Conservation (phyloP, 129 eudicot genomes). For the sunflower (Helianthus annuus) region HanXRQr2.0-SUNRISE NC_035439.2:142334661-142335160, state of each 20-base stretch:
- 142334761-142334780: too few species aligned
- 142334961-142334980: not conserved
- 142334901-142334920: constrained; percentile 32
- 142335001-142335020: not conserved
- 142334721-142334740: too few species aligned
- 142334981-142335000: constrained; percentile 6
- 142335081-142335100: not conserved
- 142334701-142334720: too few species aligned
- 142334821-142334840: not conserved
- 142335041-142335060: not conserved
- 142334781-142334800: not conserved
- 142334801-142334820: not conserved
- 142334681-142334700: too few species aligned
- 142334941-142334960: constrained; percentile 13
- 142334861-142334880: constrained; percentile 43
- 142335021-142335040: not conserved
- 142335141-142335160: too few species aligned
- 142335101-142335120: not conserved
- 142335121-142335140: too few species aligned
- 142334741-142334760: too few species aligned
- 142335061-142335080: not conserved
- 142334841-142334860: not conserved
- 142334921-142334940: constrained; percentile 51
- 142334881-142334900: constrained; percentile 22
- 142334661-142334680: too few species aligned